These are phyloP conservation scores for Phytophthora foliorum DNA, from an alignment of 352 stramenopile genomes.

Conservation along the genomic window DNA sequence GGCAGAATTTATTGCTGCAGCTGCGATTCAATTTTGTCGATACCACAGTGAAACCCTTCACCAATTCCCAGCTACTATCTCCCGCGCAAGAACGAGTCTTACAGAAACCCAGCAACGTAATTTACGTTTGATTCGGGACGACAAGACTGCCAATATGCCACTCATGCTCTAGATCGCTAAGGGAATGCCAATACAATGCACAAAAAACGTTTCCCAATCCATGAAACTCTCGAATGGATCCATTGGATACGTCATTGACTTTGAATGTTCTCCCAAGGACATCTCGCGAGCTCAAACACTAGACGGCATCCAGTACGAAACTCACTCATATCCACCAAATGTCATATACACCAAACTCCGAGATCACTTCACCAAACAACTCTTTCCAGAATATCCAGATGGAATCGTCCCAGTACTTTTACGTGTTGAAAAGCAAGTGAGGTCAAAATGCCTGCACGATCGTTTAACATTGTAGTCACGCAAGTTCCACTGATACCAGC, in stretches of 20 bases:
- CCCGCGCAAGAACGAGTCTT: not conserved
- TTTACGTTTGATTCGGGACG: not conserved
- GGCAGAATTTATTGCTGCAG: not conserved
- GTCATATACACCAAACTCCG: not conserved
- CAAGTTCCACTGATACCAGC: too few relatives aligned
- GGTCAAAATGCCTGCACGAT: too few relatives aligned
- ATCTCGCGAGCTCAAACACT: not conserved
- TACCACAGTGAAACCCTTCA: not conserved
- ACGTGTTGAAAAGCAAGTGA: too few relatives aligned
- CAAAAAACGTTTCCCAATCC: conserved; percentile 5
- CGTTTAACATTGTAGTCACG: too few relatives aligned
- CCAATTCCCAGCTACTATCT: conserved; percentile 2
- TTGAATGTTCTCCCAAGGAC: not conserved
- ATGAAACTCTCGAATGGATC: conserved; percentile 9
- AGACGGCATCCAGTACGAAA: not conserved
- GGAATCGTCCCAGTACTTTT: too few relatives aligned
- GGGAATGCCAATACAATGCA: conserved; percentile 5
- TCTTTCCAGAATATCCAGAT: not conserved
- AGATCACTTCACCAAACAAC: not conserved
- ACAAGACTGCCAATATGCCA: conserved; percentile 11
- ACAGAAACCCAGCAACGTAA: not conserved
- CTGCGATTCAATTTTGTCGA: not conserved
- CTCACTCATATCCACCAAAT: not conserved
- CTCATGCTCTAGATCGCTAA: not conserved
- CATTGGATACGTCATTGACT: conserved; percentile 9